phyloP scores from a whole-genome alignment of 2,329 filamentous ascomycete genomes.

The Rhynchosporium graminicola region DNA sequence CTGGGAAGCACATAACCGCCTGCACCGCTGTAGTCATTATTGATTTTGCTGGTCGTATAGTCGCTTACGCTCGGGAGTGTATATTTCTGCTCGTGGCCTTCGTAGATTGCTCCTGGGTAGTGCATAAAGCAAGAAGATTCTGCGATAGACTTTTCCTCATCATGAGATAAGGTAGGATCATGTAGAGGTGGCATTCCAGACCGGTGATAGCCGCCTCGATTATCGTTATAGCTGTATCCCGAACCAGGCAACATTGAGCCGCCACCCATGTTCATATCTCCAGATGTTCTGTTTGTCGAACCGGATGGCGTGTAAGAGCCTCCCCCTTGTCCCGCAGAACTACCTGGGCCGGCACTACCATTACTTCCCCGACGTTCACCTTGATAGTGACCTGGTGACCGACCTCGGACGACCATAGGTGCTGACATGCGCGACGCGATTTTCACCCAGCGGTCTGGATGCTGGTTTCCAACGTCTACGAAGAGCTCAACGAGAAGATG shows the following conservation, averaged over 20 bases:
- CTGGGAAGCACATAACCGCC: slow-evolving; percentile 30
- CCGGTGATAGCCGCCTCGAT: slow-evolving; percentile 36
- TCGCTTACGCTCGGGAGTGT: slow-evolving; percentile 34
- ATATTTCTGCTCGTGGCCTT: slow-evolving; percentile 35
- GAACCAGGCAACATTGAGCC: slow-evolving; percentile 35
- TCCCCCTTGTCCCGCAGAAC: slow-evolving; percentile 33
- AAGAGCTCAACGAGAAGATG: slow-evolving; percentile 69
- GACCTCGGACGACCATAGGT: slow-evolving; percentile 66
- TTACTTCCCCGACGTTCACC: slow-evolving; percentile 52
- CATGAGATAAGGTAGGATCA: slow-evolving; percentile 38
- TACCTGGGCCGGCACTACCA: slow-evolving; percentile 50
- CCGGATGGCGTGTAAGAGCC: slow-evolving; percentile 37
- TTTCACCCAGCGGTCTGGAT: slow-evolving; percentile 52
- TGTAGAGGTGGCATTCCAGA: slow-evolving; percentile 34
- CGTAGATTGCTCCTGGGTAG: slow-evolving; percentile 38
- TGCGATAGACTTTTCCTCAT: slow-evolving; percentile 39
- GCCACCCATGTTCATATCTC: slow-evolving; percentile 38
- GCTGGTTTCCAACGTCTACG: slow-evolving; percentile 51
- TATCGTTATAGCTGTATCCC: slow-evolving; percentile 35
- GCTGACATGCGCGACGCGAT: slow-evolving; percentile 60
- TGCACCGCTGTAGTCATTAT: slow-evolving; percentile 26
- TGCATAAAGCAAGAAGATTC: slow-evolving; percentile 38
- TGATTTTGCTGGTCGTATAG: slow-evolving; percentile 34
- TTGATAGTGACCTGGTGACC: slow-evolving; percentile 64
- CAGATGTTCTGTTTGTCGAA: slow-evolving; percentile 30